phyloP scores from a whole-genome alignment of 208 protist species.

The Wallacemonas rigidus region DNA sequence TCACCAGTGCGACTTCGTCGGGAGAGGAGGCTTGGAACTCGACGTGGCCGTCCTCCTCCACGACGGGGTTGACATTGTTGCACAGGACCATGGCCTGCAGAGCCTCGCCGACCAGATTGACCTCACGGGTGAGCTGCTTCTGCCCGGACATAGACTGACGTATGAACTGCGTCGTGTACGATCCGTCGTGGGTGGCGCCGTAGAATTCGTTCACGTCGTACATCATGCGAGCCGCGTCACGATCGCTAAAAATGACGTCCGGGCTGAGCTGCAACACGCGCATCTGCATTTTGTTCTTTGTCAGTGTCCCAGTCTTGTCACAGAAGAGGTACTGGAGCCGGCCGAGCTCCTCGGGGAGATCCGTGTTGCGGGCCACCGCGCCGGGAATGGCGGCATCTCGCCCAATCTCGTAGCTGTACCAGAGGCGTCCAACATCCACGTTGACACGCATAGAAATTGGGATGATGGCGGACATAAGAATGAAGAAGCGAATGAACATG shows the following conservation, averaged over 20 bases:
- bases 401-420: slow-evolving; percentile 95
- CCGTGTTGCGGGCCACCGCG: slow-evolving; percentile 94
- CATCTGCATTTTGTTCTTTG: slow-evolving; percentile 96
- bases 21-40: slow-evolving; percentile 93
- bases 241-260: slow-evolving; percentile 54
- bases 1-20: slow-evolving; percentile 96
- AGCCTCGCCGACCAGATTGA: slow-evolving; percentile 67
- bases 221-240: slow-evolving; percentile 49
- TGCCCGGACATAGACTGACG: slow-evolving; percentile 14
- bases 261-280: slow-evolving; percentile 53
- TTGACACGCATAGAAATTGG: slow-evolving; percentile 98
- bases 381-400: slow-evolving; percentile 84
- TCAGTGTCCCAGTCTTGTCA: slow-evolving; percentile 99
- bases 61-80: slow-evolving; percentile 97
- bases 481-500: slow-evolving; percentile 94
- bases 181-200: slow-evolving; percentile 16
- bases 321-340: slow-evolving; percentile 97
- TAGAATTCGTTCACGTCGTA: slow-evolving; percentile 39
- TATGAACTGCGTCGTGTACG: slow-evolving; percentile 26
- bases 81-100: slow-evolving; percentile 92
- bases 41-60: slow-evolving; percentile 43
- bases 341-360: slow-evolving; percentile 98
- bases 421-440: slow-evolving; percentile 97
- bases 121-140: slow-evolving; percentile 40
- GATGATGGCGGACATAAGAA: slow-evolving; percentile 98